Percentiles rank a stretch among this genome's conserved stretches.
These are phyloP conservation scores for Ustilago trichophora DNA, from an alignment of 1,284 basidiomycete genomes.

Conservation along the genomic window DNA sequence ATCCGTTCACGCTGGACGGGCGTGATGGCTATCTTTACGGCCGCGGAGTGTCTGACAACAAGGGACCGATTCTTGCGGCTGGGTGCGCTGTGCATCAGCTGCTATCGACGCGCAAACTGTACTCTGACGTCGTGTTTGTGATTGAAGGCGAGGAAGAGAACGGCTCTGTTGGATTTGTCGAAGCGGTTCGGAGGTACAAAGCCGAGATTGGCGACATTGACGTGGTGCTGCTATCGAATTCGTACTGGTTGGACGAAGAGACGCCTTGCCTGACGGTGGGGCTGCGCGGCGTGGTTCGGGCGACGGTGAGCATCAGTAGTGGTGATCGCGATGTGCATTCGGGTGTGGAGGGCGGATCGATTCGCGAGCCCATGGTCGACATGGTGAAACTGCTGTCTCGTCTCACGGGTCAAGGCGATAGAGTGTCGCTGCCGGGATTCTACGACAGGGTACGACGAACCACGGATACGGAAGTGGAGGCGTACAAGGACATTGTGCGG, in stretches of 20 bases:
- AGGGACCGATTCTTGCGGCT: slow-evolving; percentile 90
- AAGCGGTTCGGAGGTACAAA: slow-evolving; percentile 78
- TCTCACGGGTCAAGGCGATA: slow-evolving; percentile 71
- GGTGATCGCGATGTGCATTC: slow-evolving; percentile 81
- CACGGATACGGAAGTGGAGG: slow-evolving; percentile 60
- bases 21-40: slow-evolving; percentile 93
- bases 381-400: slow-evolving; percentile 83
- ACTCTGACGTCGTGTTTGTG: slow-evolving; percentile 86
- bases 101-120: slow-evolving; percentile 77
- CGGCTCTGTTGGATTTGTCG: slow-evolving; percentile 84
- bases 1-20: slow-evolving; percentile 84
- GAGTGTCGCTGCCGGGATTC: slow-evolving; percentile 81
- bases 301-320: slow-evolving; percentile 74
- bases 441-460: slow-evolving; percentile 71
- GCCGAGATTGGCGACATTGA: slow-evolving; percentile 56
- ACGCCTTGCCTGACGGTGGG: slow-evolving; percentile 97
- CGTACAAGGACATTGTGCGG: slow-evolving; percentile 54
- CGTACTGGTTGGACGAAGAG: slow-evolving; percentile 94
- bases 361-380: slow-evolving; percentile 88
- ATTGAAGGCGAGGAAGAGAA: slow-evolving; percentile 97
- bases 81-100: slow-evolving; percentile 88
- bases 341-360: slow-evolving; percentile 89
- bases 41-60: slow-evolving; percentile 80
- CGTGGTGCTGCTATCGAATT: slow-evolving; percentile 73
- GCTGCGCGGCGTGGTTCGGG: slow-evolving; percentile 88